Conservation (phyloP, 2,329 filamentous ascomycete genomes). For the Ophiostoma ips region DNA sequence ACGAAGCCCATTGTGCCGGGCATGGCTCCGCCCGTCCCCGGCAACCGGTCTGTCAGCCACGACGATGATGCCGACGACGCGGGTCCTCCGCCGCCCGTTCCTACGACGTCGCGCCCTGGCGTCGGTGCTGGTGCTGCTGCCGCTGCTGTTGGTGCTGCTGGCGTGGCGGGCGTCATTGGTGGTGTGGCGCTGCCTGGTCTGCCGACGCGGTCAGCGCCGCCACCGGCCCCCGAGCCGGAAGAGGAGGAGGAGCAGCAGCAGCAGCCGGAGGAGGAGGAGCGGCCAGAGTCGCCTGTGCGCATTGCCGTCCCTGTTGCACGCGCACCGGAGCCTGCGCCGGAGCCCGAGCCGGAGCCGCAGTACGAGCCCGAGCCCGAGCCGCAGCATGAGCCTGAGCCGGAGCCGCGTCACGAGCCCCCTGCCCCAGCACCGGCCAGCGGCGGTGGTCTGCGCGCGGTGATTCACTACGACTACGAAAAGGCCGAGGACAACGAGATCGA, state of each 20-base stretch:
- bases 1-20: slow-evolving; percentile 49
- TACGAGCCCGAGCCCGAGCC: slow-evolving; percentile 36
- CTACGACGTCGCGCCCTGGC: slow-evolving; percentile 49
- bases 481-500: slow-evolving; percentile 96
- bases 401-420: slow-evolving; percentile 22
- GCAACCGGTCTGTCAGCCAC: slow-evolving; percentile 15
- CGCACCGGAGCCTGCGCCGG: slow-evolving; percentile 46
- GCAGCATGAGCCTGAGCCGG: slow-evolving; percentile 34
- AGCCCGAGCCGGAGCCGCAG: slow-evolving; percentile 49
- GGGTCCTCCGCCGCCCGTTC: slow-evolving; percentile 47
- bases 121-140: neutral
- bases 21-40: slow-evolving; percentile 22
- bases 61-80: slow-evolving; percentile 29
- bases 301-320: slow-evolving; percentile 31
- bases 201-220: slow-evolving; percentile 30
- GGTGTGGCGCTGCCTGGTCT: slow-evolving; percentile 78
- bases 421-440: slow-evolving; percentile 16
- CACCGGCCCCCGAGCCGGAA: slow-evolving; percentile 39
- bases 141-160: slow-evolving; percentile 15
- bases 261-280: slow-evolving; percentile 19
- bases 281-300: slow-evolving; percentile 19
- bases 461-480: slow-evolving; percentile 94
- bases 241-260: slow-evolving; percentile 32
- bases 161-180: slow-evolving; percentile 64
- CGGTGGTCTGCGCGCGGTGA: slow-evolving; percentile 51